phyloP scores from a whole-genome alignment of 2,329 filamentous ascomycete genomes.

The Colletotrichum neosansevieriae region DNA sequence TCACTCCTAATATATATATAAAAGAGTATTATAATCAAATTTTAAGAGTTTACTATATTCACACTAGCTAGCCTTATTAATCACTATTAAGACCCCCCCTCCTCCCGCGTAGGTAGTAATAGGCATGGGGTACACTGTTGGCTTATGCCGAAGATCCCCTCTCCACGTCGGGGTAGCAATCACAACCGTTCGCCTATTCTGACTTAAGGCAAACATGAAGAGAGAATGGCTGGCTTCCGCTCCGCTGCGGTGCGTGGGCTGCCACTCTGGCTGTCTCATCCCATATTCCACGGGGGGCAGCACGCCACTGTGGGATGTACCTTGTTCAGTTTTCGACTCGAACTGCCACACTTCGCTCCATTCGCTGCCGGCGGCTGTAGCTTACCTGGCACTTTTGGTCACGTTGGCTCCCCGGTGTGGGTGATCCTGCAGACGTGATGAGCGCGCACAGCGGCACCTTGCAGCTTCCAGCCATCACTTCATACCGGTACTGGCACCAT shows the following conservation, averaged over 20 bases:
- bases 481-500: too few relatives aligned
- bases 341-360: background rate
- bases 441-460: background rate
- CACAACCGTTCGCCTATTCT: background rate
- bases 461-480: background rate
- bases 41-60: too few relatives aligned
- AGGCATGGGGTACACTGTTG: background rate
- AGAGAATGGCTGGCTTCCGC: conserved; percentile 3
- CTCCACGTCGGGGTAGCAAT: background rate
- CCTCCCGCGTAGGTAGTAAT: too few relatives aligned
- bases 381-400: background rate
- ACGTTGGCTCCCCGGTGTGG: conserved; percentile 1
- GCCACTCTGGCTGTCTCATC: conserved; percentile 20
- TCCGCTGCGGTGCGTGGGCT: conserved; percentile 2
- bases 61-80: too few relatives aligned
- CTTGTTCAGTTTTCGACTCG: conserved; percentile 21
- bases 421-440: background rate
- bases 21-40: too few relatives aligned
- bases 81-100: too few relatives aligned
- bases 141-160: conserved; percentile 6
- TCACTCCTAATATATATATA: too few relatives aligned
- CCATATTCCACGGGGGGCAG: background rate
- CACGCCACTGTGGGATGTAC: conserved; percentile 17
- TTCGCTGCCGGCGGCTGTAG: background rate
- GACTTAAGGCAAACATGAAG: background rate